phyloP scores from a whole-genome alignment of 2,329 filamentous ascomycete genomes.

The Canariomyces notabilis region DNA sequence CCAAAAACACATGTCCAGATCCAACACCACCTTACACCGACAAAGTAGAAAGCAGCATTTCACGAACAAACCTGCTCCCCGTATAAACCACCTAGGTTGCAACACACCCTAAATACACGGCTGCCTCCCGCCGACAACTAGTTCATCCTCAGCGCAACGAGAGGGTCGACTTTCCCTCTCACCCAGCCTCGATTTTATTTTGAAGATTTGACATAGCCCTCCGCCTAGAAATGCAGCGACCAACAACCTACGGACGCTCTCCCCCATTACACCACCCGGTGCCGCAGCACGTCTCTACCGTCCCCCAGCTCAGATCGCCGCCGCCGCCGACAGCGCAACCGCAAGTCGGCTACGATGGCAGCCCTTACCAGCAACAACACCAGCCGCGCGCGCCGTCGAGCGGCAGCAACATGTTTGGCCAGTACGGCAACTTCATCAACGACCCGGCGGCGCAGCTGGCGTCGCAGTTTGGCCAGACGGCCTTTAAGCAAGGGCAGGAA shows the following conservation, averaged over 20 bases:
- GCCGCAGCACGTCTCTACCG: constrained; percentile 95
- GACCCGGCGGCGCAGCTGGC: constrained; percentile 94
- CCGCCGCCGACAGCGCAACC: constrained; percentile 70
- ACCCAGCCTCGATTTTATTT: not conserved
- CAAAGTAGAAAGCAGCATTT: no score
- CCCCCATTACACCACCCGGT: constrained; percentile 95
- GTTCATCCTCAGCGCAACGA: not conserved
- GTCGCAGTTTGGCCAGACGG: constrained; percentile 87
- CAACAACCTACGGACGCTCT: constrained; percentile 75
- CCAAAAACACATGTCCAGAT: constrained; percentile 28
- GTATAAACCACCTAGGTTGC: no score
- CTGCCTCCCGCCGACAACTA: constrained; percentile 8
- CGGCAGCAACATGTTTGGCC: constrained; percentile 55
- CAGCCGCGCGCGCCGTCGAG: constrained; percentile 40
- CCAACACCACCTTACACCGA: no score
- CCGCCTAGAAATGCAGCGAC: constrained; percentile 72
- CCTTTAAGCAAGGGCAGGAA: constrained; percentile 85
- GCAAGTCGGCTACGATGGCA: constrained; percentile 55
- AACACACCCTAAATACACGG: no score
- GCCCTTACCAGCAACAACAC: constrained; percentile 72
- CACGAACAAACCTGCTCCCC: no score
- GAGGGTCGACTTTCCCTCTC: not conserved
- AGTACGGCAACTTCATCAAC: constrained; percentile 90
- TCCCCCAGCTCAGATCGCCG: constrained; percentile 92
- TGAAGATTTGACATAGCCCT: not conserved